Base-by-base conservation (phyloP, 352 stramenopile genomes). In the Phytophthora boehmeriae region DNA sequence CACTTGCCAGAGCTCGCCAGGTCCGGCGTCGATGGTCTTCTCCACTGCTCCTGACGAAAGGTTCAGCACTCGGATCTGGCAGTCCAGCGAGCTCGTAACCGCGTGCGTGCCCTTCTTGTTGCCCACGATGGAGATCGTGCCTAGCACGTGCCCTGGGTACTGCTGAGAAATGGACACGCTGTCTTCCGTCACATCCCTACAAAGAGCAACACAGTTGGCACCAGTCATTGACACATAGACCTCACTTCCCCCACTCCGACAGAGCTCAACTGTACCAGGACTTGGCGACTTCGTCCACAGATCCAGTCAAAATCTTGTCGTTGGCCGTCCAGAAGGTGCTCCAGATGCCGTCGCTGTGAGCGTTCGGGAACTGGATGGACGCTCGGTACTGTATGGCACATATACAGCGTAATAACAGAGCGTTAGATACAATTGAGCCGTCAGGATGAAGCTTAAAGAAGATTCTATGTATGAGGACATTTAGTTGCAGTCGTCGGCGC, bases 1-100 rank as follows among this genome's bases (percentile, higher is more conserved):
- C 50, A 97, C 73, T 38, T 95, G 86, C 89, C 89, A 97, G 39
- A 93, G 80, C 63, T 97, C 90, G 11, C 92, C 89, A 13, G 86
- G 78, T 5, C 88, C 88, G 0, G 86, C 84, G 56, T 96, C 87
- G 41, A 96, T 93, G 8, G 76, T 90, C 60, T 95, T 94, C 54
- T 91, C 79, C n/a, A 92, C 68, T 2, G 71, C 70, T 19, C 87
- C 87, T 0, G 78, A 83, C 25, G 70, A 59, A 35, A 95, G 73
- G 61, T 96, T 90, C 4, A 93, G 73, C 46, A 96, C 66, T 25
- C 87, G 83, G 36, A 96, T 78, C 65, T 94, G 83, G 62, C 80
- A 92, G 59, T 95, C 88, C 58, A 96, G 58, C 8, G 86, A 95
- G 59, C 83, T 93, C 25, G 86, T 93, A 30, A 91, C 75, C 2